A percentile compares a stretch with the other conserved stretches of the same genome.
Conservation (phyloP, 805 yeast species). For the Cyberlindnera amylophila region DNA sequence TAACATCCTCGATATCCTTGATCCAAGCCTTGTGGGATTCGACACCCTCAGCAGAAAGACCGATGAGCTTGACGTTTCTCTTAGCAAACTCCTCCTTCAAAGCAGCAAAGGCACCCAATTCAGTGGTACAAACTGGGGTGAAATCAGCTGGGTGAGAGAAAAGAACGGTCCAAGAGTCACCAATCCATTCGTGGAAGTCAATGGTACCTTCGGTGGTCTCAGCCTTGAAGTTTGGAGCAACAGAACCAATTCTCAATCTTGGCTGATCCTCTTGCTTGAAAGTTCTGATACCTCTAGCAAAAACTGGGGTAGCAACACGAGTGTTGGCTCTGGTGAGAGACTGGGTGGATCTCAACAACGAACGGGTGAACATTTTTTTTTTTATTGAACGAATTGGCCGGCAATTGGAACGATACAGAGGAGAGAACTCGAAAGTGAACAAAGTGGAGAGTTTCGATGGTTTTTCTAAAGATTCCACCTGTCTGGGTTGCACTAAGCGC, state of each 20-base stretch:
- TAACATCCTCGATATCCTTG: slow-evolving; percentile 83
- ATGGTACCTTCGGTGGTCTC: slow-evolving; percentile 78
- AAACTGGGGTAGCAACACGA: slow-evolving; percentile 20
- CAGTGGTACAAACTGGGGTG: slow-evolving; percentile 96
- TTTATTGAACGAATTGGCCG: slow-evolving; percentile 1
- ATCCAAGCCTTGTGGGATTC: slow-evolving; percentile 83
- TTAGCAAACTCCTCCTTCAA: slow-evolving; percentile 84
- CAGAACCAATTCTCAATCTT: slow-evolving; percentile 72
- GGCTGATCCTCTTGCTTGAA: slow-evolving; percentile 53
- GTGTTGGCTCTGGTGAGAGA: slow-evolving; percentile 19
- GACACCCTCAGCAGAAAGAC: slow-evolving; percentile 81
- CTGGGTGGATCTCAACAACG: slow-evolving; percentile 26
- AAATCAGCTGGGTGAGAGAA: slow-evolving; percentile 96
- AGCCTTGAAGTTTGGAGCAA: slow-evolving; percentile 86
- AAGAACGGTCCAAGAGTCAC: slow-evolving; percentile 81
- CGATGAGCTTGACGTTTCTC: slow-evolving; percentile 85
- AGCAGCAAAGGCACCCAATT: slow-evolving; percentile 88
- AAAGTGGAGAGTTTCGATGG: no score
- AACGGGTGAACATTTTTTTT: slow-evolving; percentile 30
- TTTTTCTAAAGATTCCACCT: no score
- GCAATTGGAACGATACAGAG: background rate
- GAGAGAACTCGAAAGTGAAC: background rate
- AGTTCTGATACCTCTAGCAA: slow-evolving; percentile 38
- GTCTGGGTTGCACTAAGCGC: slow-evolving; percentile 10
- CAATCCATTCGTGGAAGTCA: slow-evolving; percentile 83